Conservation (phyloP, 768 basidiomycete species). For the Kwoniella sp. region DNA sequence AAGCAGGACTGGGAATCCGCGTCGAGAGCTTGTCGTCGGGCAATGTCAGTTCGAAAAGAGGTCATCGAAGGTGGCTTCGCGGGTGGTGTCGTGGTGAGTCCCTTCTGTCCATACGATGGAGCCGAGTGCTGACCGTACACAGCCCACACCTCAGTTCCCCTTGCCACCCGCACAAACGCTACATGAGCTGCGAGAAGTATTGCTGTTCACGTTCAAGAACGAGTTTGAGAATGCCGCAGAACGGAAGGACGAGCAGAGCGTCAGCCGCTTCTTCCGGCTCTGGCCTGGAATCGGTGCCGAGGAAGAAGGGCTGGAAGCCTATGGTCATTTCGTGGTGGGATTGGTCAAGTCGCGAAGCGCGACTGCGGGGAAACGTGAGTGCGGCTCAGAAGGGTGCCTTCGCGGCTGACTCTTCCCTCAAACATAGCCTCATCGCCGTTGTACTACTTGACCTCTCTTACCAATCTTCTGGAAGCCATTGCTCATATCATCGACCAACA, state of each 20-base stretch:
- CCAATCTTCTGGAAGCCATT: slow-evolving; percentile 88
- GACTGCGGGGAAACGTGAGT: slow-evolving; percentile 73
- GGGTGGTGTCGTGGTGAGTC: slow-evolving; percentile 73
- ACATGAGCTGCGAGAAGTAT: slow-evolving; percentile 64
- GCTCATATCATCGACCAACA: slow-evolving; percentile 97
- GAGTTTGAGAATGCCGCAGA: slow-evolving; percentile 78
- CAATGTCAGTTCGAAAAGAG: slow-evolving; percentile 74
- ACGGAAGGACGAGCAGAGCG: slow-evolving; percentile 75
- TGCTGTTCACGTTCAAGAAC: slow-evolving; percentile 71
- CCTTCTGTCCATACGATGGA: background rate
- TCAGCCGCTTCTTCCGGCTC: slow-evolving; percentile 91
- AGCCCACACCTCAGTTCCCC: slow-evolving; percentile 89
- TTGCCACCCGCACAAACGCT: slow-evolving; percentile 80
- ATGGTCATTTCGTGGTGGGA: slow-evolving; percentile 87
- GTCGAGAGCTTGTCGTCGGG: slow-evolving; percentile 80
- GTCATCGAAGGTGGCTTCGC: slow-evolving; percentile 82
- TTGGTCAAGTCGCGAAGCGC: slow-evolving; percentile 75
- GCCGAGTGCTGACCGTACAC: slow-evolving; percentile 1
- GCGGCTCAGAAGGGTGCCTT: slow-evolving; percentile 8
- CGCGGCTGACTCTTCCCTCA: background rate
- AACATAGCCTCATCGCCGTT: slow-evolving; percentile 76
- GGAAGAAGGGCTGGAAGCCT: slow-evolving; percentile 79
- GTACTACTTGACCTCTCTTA: slow-evolving; percentile 84
- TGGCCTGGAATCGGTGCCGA: slow-evolving; percentile 96
- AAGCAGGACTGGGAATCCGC: slow-evolving; percentile 93